Evolutionary conservation across 2,329 filamentous ascomycete species (phyloP), one percentile per base, ranked within the genome.

Genomic region (Hyphodiscus sp.): DNA sequence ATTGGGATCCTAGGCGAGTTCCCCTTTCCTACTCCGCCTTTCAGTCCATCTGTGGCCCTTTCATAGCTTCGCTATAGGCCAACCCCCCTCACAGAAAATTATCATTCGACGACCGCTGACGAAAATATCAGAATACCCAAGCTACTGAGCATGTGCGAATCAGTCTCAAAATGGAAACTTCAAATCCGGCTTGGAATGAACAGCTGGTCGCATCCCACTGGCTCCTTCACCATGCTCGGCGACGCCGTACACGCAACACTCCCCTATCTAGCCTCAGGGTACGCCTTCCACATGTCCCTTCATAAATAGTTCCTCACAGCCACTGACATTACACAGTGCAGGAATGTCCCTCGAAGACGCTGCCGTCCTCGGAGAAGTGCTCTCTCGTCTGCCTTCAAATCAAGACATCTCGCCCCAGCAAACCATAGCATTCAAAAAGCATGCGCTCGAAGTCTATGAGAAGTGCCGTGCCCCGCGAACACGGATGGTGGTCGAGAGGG

Each of bases 221-320:
- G 75, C 0, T 70, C 77, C 0, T 82, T 83, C 60, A 77, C 79
- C 0, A 74, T 86, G 62, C 70, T 86, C 0, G 83, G 83, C 0
- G 83, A 86, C 60, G 79, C 82, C 0, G 80, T 81, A 1, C 82
- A 86, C 57, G 81, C 83, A 0, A 85, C 81, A 0, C 70, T 86
- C 0, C 83, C 83, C 0, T 86, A 86, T 62, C 70, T 83, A 0
- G 79, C 80, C 1, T 74, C 70, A 7, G 75, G 68, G 53, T 50
- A 38, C 33, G 2, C 11, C 33, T 38, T 38, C 6, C 5, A 2
- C 5, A 46, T 41, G 10, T 23, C 2, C 18, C 3, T 33, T 46
- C n/a, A 43, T 33, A 33, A 38, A 13, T 10, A 4, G 2, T 38
- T 6, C 5, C 11, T 15, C 33, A n/a, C 4, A 15, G 2, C 11